Conservation (phyloP, 2,329 filamentous ascomycete species). For the Neocatenulostroma microsporum region DNA sequence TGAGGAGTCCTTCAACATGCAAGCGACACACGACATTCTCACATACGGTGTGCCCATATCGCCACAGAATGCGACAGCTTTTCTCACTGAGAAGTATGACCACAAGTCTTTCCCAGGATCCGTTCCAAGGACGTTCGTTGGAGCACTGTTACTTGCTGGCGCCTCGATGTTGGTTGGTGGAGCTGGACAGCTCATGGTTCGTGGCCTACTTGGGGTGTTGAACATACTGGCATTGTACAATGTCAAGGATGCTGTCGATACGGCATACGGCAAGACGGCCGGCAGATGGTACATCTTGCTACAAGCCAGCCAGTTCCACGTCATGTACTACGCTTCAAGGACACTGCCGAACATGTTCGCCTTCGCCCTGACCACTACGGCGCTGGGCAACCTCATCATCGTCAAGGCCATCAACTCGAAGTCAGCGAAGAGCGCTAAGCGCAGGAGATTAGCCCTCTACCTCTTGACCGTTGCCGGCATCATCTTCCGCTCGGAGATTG, state of each 20-base stretch:
- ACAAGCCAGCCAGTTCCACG: slow-evolving; percentile 79
- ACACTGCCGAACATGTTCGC: slow-evolving; percentile 96
- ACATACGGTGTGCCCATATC: slow-evolving; percentile 62
- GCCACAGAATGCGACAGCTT: slow-evolving; percentile 21
- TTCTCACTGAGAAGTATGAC: slow-evolving; percentile 59
- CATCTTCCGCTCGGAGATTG: slow-evolving; percentile 84
- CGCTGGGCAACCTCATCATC: slow-evolving; percentile 48
- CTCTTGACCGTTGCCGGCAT: slow-evolving; percentile 72
- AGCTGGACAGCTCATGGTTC: slow-evolving; percentile 54
- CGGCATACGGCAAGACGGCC: slow-evolving; percentile 59
- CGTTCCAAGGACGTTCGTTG: slow-evolving; percentile 85
- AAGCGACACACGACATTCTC: slow-evolving; percentile 85
- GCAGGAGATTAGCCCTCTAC: slow-evolving; percentile 59
- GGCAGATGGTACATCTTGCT: slow-evolving; percentile 74
- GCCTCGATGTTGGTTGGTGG: slow-evolving; percentile 59
- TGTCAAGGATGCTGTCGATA: slow-evolving; percentile 57
- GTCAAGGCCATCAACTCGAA: slow-evolving; percentile 34
- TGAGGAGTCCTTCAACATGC: slow-evolving; percentile 96
- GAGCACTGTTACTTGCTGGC: slow-evolving; percentile 66
- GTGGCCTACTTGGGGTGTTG: slow-evolving; percentile 66
- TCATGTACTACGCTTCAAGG: slow-evolving; percentile 84
- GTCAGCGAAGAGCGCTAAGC: slow-evolving; percentile 32
- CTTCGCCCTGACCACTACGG: slow-evolving; percentile 68
- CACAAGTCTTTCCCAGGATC: slow-evolving; percentile 85
- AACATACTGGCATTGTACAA: slow-evolving; percentile 63